Conservation (phyloP, 768 basidiomycete species). For the Megacollybia marginata region DNA sequence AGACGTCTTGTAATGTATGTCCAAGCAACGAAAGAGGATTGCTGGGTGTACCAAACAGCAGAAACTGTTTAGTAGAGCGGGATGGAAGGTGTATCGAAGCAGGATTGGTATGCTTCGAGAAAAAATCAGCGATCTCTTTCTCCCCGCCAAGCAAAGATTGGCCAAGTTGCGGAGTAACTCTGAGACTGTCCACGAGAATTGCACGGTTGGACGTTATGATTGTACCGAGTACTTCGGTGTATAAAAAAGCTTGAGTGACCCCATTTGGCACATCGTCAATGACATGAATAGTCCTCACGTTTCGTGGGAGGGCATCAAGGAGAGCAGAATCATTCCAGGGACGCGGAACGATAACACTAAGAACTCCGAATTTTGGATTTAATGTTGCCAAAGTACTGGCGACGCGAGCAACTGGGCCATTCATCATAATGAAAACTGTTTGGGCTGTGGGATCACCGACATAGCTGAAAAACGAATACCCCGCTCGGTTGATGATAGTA, state of each 20-base stretch:
- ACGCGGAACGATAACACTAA: constrained; percentile 72
- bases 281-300: constrained; percentile 56
- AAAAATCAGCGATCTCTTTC: constrained; percentile 36
- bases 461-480: constrained; percentile 77
- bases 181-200: constrained; percentile 43
- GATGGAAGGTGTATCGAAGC: constrained; percentile 10
- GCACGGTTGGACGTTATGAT: constrained; percentile 35
- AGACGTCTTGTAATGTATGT: constrained; percentile 50
- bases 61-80: constrained; percentile 41
- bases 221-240: constrained; percentile 62
- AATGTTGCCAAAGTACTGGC: constrained; percentile 43
- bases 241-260: constrained; percentile 56
- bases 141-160: constrained; percentile 42
- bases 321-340: constrained; percentile 76
- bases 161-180: constrained; percentile 49
- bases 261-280: constrained; percentile 70
- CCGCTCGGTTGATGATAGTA: constrained; percentile 45
- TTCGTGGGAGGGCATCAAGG: constrained; percentile 47
- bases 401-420: constrained; percentile 67
- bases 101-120: constrained; percentile 20
- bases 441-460: constrained; percentile 55
- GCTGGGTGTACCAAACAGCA: constrained; percentile 57
- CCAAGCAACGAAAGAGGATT: constrained; percentile 51
- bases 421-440: constrained; percentile 63
- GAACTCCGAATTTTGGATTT: constrained; percentile 48